Evolutionary conservation across 2,329 filamentous ascomycete genomes (phyloP).

Genomic region (Sporothrix mexicana): DNA sequence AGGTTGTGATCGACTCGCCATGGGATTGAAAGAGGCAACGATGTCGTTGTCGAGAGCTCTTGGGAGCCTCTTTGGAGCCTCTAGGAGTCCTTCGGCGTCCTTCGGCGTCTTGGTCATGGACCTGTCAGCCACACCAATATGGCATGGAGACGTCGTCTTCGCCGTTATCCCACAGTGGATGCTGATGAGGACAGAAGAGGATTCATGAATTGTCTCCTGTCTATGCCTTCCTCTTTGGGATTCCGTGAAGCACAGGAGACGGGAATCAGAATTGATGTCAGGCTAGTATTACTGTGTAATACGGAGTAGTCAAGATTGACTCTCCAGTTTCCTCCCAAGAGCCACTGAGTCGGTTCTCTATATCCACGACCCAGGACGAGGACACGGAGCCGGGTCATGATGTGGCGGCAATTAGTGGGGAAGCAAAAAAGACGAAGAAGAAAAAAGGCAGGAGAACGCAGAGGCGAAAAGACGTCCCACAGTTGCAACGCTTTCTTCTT

Average conservation of each 20-base stretch:
- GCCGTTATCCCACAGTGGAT: not conserved
- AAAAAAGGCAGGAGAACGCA: no score
- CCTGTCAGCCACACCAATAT: not conserved
- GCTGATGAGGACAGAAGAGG: not conserved
- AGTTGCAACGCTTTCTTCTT: not conserved
- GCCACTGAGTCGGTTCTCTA: constrained; percentile 13
- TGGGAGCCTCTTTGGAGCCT: not conserved
- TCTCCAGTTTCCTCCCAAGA: not conserved
- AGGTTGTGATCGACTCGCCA: constrained; percentile 22
- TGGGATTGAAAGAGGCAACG: constrained; percentile 10
- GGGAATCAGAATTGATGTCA: not conserved
- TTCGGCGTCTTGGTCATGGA: not conserved
- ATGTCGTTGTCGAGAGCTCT: not conserved
- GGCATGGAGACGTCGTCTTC: constrained; percentile 2
- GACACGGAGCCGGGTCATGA: not conserved
- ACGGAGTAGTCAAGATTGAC: no score
- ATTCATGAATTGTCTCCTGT: not conserved
- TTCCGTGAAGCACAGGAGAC: not conserved
- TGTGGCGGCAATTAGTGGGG: constrained; percentile 1
- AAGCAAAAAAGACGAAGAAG: no score
- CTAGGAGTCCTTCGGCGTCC: no score
- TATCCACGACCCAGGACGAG: not conserved
- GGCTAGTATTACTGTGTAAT: no score
- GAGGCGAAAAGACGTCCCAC: not conserved
- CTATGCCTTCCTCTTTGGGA: not conserved